Conservation (phyloP, 495 filamentous ascomycete genomes). For the Neurospora cerealis region DNA sequence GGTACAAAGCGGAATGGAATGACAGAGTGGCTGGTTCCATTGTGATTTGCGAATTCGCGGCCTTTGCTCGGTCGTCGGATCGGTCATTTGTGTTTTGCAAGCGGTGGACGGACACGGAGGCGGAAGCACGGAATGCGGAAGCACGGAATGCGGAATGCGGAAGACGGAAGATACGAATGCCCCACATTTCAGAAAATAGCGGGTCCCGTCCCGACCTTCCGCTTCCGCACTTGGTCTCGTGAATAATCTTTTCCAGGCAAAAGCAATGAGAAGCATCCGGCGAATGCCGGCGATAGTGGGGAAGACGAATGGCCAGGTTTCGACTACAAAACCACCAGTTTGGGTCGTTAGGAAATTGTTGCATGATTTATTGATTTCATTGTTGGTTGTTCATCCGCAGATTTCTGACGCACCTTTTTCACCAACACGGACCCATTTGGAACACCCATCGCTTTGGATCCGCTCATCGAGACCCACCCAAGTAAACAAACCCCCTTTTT, state of each 20-base stretch:
- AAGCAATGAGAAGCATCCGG: background rate
- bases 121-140: background rate
- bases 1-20: background rate
- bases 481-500: background rate
- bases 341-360: background rate
- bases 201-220: background rate
- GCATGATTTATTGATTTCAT: background rate
- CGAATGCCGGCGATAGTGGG: background rate
- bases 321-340: background rate
- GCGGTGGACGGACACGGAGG: background rate
- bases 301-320: background rate
- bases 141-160: constrained; percentile 12
- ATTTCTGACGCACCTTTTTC: background rate
- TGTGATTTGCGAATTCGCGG: background rate
- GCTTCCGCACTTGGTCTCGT: background rate
- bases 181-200: background rate
- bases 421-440: background rate
- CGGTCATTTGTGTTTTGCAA: background rate
- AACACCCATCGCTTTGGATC: background rate
- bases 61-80: background rate
- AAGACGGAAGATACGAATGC: background rate
- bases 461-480: background rate
- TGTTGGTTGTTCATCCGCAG: background rate
- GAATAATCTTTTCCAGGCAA: background rate
- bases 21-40: background rate